A percentile compares a stretch with the other conserved stretches of the same genome.
phyloP scores from a whole-genome alignment of 192 early-diverging fungal species.

The Jimgerdemannia lactiflua region DNA sequence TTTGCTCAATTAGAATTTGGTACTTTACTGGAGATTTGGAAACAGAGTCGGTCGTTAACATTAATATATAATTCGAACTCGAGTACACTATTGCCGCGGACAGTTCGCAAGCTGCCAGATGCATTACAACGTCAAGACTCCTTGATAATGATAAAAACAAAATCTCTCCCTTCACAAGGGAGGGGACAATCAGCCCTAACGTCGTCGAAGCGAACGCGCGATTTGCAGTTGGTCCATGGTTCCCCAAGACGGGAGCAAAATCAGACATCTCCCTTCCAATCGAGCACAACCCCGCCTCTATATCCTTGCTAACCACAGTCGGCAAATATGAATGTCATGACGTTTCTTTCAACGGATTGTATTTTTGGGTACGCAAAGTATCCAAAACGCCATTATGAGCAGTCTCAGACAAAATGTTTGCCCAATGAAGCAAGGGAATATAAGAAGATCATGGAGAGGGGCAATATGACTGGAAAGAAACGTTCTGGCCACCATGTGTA shows the following conservation, averaged over 20 bases:
- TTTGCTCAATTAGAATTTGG: conserved; percentile 10
- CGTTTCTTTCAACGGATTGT: conserved; percentile 41
- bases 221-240: conserved; percentile 13
- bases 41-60: conserved; percentile 16
- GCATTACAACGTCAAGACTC: conserved; percentile 6
- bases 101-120: neutral
- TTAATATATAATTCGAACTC: conserved; percentile 7
- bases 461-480: conserved; percentile 42
- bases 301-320: conserved; percentile 24
- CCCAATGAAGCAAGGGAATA: conserved; percentile 16
- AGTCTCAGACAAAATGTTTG: conserved; percentile 2
- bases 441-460: conserved; percentile 31
- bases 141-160: conserved; percentile 8
- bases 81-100: conserved; percentile 20
- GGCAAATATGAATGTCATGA: conserved; percentile 35
- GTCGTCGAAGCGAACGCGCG: conserved; percentile 17
- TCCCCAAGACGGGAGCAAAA: conserved; percentile 11
- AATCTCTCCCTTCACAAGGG: conserved; percentile 5
- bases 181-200: conserved; percentile 22
- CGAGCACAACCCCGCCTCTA: conserved; percentile 37
- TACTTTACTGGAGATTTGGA: conserved; percentile 14
- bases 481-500: conserved; percentile 48
- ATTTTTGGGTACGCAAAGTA: conserved; percentile 39
- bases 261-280: conserved; percentile 42
- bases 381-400: conserved; percentile 23